phyloP scores from a whole-genome alignment of 257 asterid species.

The Solanum peruvianum region DNA sequence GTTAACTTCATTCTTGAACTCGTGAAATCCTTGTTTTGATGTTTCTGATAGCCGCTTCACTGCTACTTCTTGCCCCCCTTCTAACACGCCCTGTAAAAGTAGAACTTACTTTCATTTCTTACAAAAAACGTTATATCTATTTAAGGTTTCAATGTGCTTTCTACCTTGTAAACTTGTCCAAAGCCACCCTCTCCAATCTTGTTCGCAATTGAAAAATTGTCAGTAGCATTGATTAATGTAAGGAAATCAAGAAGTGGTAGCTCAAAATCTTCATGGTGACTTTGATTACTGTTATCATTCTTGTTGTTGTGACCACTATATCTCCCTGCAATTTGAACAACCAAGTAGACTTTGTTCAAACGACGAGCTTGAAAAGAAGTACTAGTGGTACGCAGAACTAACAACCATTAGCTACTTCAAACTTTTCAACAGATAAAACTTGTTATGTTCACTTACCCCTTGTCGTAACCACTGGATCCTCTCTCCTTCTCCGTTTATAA shows the following conservation, averaged over 20 bases:
- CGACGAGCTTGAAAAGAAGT: not conserved
- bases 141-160: not conserved
- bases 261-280: conserved; percentile 6
- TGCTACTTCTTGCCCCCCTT: conserved; percentile 21
- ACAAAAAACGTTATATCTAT: not conserved
- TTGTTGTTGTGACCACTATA: not conserved
- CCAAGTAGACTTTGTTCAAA: not conserved
- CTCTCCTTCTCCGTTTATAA: not conserved
- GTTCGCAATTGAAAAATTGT: conserved; percentile 7
- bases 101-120: not conserved
- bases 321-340: not conserved
- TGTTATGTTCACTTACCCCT: not conserved
- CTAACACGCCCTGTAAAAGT: conserved; percentile 13
- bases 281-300: not conserved
- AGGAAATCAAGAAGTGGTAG: conserved; percentile 7
- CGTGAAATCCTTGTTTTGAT: conserved; percentile 19
- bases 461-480: not conserved
- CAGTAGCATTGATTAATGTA: conserved; percentile 16
- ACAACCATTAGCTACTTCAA: not conserved
- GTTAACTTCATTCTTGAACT: conserved; percentile 28
- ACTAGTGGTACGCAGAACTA: not conserved
- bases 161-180: conserved; percentile 33
- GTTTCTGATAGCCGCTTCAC: conserved; percentile 22
- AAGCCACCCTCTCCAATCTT: conserved; percentile 43
- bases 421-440: not conserved